Conservation (phyloP, 2,329 filamentous ascomycete species). For the Aspergillus sclerotialis region DNA sequence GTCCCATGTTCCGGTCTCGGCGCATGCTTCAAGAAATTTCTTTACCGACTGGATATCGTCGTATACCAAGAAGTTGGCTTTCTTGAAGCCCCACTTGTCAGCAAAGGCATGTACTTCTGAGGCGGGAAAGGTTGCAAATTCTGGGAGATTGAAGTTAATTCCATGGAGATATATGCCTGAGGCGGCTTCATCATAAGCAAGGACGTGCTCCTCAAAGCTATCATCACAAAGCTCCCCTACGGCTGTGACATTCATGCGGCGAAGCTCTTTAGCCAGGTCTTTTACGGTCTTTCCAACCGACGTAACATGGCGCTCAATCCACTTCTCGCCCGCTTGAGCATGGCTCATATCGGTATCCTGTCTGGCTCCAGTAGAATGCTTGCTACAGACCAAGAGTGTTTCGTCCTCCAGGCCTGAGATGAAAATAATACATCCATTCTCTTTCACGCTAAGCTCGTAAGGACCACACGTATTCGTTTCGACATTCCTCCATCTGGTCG, state of each 20-base stretch:
- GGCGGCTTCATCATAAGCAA: constrained; percentile 74
- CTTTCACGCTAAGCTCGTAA: constrained; percentile 93
- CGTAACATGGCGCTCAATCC: constrained; percentile 72
- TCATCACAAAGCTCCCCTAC: constrained; percentile 97
- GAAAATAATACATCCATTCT: constrained; percentile 99
- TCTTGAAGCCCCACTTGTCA: constrained; percentile 86
- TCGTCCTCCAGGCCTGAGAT: constrained; percentile 85
- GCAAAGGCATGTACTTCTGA: constrained; percentile 82
- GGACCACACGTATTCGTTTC: constrained; percentile 69
- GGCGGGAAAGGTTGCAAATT: constrained; percentile 82
- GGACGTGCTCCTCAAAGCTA: constrained; percentile 90
- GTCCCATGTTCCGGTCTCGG: constrained; percentile 81
- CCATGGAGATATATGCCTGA: constrained; percentile 93
- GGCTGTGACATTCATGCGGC: constrained; percentile 79
- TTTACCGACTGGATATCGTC: constrained; percentile 68
- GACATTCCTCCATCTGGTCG: constrained; percentile 79
- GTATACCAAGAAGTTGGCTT: constrained; percentile 72
- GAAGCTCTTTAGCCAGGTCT: constrained; percentile 70
- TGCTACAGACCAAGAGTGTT: constrained; percentile 92
- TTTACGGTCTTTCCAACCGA: constrained; percentile 69
- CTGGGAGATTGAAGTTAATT: constrained; percentile 89
- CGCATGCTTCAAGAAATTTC: constrained; percentile 72
- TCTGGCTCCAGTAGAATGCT: constrained; percentile 87
- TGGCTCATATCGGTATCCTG: constrained; percentile 68
- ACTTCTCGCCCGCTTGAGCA: constrained; percentile 72